phyloP scores from a whole-genome alignment of 164 flowering plant genomes.

The Echeveria elegans region DNA sequence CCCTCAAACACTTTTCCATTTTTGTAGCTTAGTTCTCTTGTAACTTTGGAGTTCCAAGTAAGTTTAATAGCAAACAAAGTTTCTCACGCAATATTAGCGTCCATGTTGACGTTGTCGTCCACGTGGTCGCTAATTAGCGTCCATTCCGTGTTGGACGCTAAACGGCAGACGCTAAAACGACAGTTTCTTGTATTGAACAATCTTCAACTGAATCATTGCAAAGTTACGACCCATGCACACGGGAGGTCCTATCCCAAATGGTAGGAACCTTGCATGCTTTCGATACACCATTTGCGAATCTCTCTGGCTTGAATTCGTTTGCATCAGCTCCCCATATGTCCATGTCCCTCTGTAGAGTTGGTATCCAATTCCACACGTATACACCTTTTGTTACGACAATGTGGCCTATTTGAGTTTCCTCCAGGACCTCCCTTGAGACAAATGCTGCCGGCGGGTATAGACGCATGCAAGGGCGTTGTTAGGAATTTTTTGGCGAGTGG shows the following conservation, averaged over 20 bases:
- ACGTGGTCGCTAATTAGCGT: too few species aligned
- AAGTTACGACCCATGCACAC: conserved; percentile 30
- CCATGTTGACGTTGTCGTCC: too few species aligned
- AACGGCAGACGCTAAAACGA: too few species aligned
- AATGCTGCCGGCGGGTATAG: conserved; percentile 37
- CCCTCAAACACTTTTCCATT: too few species aligned
- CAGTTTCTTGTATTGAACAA: too few species aligned
- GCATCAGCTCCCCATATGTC: conserved; percentile 32
- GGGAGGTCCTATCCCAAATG: conserved; percentile 33
- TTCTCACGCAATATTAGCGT: too few species aligned
- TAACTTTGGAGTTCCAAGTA: too few species aligned
- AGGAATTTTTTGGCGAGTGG: too few species aligned
- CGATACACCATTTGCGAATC: conserved; percentile 26
- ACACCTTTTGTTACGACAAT: conserved; percentile 26
- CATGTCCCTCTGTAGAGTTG: conserved; percentile 27
- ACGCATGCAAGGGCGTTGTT: conserved; percentile 18
- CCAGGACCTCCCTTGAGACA: conserved; percentile 32
- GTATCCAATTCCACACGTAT: conserved; percentile 31
- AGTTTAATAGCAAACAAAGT: too few species aligned
- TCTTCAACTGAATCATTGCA: conserved; percentile 27
- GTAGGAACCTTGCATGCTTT: conserved; percentile 29
- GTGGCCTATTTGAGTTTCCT: conserved; percentile 24
- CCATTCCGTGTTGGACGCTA: too few species aligned
- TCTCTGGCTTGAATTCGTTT: conserved; percentile 30
- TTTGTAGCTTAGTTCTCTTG: too few species aligned